Conservation (phyloP, 2,329 filamentous ascomycete genomes). For the Mollisia scopiformis region DNA sequence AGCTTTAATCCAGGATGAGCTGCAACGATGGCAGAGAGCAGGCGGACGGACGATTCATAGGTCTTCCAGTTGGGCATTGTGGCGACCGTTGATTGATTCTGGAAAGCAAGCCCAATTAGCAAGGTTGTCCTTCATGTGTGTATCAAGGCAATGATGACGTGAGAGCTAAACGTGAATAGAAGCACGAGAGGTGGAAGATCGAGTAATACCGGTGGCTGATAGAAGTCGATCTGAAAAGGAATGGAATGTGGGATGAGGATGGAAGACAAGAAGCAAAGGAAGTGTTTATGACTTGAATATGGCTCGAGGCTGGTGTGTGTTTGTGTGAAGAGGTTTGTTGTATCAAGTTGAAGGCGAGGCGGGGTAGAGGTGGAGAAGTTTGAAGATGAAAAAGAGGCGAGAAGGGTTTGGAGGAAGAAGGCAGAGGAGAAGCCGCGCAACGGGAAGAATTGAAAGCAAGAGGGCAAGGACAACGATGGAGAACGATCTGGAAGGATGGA, state of each 20-base stretch:
- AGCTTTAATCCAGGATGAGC: conserved; percentile 57
- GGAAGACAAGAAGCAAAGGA: background rate
- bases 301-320: background rate
- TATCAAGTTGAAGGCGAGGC: background rate
- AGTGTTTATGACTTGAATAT: background rate
- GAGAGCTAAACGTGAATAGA: background rate
- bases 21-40: conserved; percentile 63
- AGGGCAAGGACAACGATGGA: background rate
- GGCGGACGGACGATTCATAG: conserved; percentile 62
- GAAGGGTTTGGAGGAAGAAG: background rate
- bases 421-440: background rate
- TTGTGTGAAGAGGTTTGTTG: background rate
- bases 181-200: background rate
- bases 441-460: background rate
- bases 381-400: background rate
- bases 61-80: conserved; percentile 61
- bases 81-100: conserved; percentile 10
- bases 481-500: no score
- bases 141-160: background rate
- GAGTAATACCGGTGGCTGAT: background rate
- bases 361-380: background rate
- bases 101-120: conserved; percentile 3
- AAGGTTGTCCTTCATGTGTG: background rate
- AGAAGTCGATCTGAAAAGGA: background rate
- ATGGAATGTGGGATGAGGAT: background rate